Percentiles rank a stretch among this genome's conserved stretches.
These are phyloP conservation scores for Daldinia eschscholtzii DNA, from an alignment of 2,329 filamentous ascomycete species.

Conservation along the genomic window DNA sequence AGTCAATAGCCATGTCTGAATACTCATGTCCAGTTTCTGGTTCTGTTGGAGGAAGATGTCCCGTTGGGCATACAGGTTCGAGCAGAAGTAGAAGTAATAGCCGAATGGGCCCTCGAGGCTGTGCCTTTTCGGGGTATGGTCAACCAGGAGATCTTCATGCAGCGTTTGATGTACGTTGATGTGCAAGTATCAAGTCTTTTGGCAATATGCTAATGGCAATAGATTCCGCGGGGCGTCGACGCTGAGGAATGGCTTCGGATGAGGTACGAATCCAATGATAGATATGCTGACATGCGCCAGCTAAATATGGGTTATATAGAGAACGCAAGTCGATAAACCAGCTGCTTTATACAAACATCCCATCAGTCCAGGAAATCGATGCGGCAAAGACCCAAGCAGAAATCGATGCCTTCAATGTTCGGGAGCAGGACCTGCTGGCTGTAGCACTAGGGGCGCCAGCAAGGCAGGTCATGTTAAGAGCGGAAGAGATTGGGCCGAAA, in stretches of 20 bases:
- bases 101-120: conserved; percentile 53
- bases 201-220: conserved; percentile 25
- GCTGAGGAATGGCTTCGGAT: conserved; percentile 61
- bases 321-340: conserved; percentile 63
- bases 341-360: conserved; percentile 60
- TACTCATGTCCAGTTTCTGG: conserved; percentile 42
- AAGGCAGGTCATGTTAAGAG: conserved; percentile 65
- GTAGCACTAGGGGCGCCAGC: conserved; percentile 66
- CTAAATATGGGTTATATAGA: conserved; percentile 45
- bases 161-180: conserved; percentile 48
- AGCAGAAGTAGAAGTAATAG: conserved; percentile 45
- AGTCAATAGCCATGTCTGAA: conserved; percentile 41
- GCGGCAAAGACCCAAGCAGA: conserved; percentile 56
- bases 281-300: not conserved
- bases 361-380: conserved; percentile 56
- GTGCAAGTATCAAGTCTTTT: not conserved
- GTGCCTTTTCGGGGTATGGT: conserved; percentile 53
- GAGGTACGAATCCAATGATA: conserved; percentile 49
- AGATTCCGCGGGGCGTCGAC: conserved; percentile 62
- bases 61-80: conserved; percentile 46
- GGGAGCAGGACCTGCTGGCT: conserved; percentile 63
- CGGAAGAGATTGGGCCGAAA: conserved; percentile 63
- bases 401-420: conserved; percentile 62
- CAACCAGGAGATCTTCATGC: conserved; percentile 54
- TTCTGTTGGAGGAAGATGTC: conserved; percentile 41